Percentiles rank a stretch among this genome's conserved stretches.
phyloP scores from a whole-genome alignment of 805 yeast species.

The Barnettozyma vustinii region DNA sequence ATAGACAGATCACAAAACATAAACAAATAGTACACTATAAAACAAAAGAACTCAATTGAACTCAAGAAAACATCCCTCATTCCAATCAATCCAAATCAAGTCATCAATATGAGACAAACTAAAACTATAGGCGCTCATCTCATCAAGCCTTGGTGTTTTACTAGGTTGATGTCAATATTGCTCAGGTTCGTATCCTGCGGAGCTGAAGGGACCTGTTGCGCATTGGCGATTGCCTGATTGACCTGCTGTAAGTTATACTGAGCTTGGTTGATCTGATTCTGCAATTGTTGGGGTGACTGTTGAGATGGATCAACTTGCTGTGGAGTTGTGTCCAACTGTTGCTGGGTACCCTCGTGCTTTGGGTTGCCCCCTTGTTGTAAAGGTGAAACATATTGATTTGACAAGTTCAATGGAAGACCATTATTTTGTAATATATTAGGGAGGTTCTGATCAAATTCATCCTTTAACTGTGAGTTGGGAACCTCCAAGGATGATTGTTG shows the following conservation, averaged over 20 bases:
- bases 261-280: conserved; percentile 7
- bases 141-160: conserved; percentile 21
- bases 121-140: background rate
- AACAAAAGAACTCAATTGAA: background rate
- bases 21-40: background rate
- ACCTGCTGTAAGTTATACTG: conserved; percentile 14
- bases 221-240: conserved; percentile 24
- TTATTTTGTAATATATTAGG: conserved; percentile 22
- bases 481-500: conserved; percentile 5
- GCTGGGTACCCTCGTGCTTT: conserved; percentile 7
- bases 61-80: background rate
- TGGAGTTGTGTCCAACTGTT: background rate
- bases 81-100: background rate
- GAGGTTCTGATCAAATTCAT: conserved; percentile 24
- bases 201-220: conserved; percentile 18
- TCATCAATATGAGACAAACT: background rate
- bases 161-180: conserved; percentile 24
- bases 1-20: background rate
- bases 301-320: background rate
- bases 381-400: conserved; percentile 5
- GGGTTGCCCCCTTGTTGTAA: background rate
- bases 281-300: conserved; percentile 6
- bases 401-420: conserved; percentile 7
- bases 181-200: conserved; percentile 20
- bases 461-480: conserved; percentile 13